These are phyloP conservation scores for Dendrobium chrysotoxum DNA, from an alignment of 106 monocot species.

Conservation along the genomic window DNA sequence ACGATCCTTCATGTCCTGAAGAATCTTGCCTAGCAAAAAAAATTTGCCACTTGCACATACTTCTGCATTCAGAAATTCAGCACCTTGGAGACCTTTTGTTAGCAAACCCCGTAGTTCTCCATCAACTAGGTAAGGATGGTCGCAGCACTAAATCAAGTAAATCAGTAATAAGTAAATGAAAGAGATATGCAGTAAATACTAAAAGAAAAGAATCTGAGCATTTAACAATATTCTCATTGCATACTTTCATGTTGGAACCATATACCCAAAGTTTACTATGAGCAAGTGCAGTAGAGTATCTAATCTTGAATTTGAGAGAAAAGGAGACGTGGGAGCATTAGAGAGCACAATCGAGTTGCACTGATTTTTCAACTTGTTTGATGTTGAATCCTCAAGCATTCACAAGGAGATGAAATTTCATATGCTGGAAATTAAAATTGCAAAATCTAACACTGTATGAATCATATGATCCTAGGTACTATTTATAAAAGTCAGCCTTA, in stretches of 20 bases:
- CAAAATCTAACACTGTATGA: neutral
- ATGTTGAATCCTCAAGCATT: neutral
- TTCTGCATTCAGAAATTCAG: slow-evolving; percentile 61
- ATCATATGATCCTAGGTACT: too few species aligned
- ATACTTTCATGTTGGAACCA: neutral
- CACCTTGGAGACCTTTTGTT: slow-evolving; percentile 24
- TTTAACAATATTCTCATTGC: neutral
- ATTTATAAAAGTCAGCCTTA: too few species aligned
- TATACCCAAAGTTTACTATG: neutral
- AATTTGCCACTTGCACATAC: slow-evolving; percentile 82
- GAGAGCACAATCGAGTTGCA: neutral
- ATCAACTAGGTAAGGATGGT: slow-evolving; percentile 89
- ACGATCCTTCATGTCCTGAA: slow-evolving; percentile 44
- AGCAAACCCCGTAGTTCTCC: slow-evolving; percentile 41
- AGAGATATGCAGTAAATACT: neutral
- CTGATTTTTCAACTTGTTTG: neutral
- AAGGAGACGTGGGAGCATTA: neutral
- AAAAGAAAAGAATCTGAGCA: neutral
- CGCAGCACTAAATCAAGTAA: slow-evolving; percentile 69
- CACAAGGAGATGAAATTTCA: neutral
- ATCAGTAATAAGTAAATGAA: neutral
- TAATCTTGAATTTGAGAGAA: neutral
- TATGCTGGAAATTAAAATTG: neutral
- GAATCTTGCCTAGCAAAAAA: slow-evolving; percentile 69
- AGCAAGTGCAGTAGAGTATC: neutral